Conservation (phyloP, 2,329 filamentous ascomycete species). For the Knufia petricola region DNA sequence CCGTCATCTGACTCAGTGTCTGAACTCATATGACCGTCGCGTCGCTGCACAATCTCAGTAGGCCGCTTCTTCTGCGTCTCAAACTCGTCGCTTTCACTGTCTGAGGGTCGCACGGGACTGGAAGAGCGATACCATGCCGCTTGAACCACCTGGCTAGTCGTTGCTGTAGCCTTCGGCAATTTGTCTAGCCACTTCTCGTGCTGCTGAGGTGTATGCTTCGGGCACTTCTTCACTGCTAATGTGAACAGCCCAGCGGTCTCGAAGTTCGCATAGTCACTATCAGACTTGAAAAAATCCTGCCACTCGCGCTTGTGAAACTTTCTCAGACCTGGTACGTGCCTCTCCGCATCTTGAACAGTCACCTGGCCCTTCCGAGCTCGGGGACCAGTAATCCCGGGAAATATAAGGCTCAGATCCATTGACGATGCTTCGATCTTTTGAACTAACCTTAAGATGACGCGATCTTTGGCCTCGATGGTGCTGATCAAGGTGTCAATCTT, state of each 20-base stretch:
- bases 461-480: slow-evolving; percentile 49
- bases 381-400: slow-evolving; percentile 43
- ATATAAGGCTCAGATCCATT: slow-evolving; percentile 47
- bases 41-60: background rate
- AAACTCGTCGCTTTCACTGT: slow-evolving; percentile 19
- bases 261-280: slow-evolving; percentile 14
- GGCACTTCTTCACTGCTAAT: slow-evolving; percentile 19
- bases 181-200: slow-evolving; percentile 5
- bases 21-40: background rate
- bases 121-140: slow-evolving; percentile 4
- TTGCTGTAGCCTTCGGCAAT: slow-evolving; percentile 1
- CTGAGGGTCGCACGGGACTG: slow-evolving; percentile 3
- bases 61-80: slow-evolving; percentile 12
- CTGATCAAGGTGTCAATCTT: slow-evolving; percentile 42
- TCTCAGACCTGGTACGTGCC: slow-evolving; percentile 45
- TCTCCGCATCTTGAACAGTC: slow-evolving; percentile 41
- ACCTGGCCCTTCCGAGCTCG: slow-evolving; percentile 36
- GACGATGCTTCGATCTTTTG: slow-evolving; percentile 49
- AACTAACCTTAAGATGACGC: slow-evolving; percentile 47
- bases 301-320: slow-evolving; percentile 44
- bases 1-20: slow-evolving; percentile 11
- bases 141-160: slow-evolving; percentile 1
- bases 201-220: slow-evolving; percentile 7
- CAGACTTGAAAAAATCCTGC: slow-evolving; percentile 26
- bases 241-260: slow-evolving; percentile 2